Evolutionary conservation across 2,329 filamentous ascomycete species (phyloP), one percentile per base, ranked within the genome.

Genomic region (Xylaria multiplex): DNA sequence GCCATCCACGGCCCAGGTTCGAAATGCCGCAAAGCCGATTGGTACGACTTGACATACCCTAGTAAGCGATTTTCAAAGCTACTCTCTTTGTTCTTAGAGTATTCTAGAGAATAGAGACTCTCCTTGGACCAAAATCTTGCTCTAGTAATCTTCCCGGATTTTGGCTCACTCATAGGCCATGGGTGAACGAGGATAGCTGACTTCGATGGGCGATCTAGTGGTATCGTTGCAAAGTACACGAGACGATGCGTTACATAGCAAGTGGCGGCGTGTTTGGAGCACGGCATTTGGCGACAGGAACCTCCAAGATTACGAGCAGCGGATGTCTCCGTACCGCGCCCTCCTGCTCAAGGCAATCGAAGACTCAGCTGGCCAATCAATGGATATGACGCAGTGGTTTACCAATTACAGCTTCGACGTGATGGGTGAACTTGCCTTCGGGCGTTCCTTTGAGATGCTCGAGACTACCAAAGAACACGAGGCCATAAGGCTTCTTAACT

Each of bases 351-450:
- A 64, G 24, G 19, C 16, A 14, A 59, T 70, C 11, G 56, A 61
- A 11, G 32, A 54, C 9, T 58, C 60, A 2, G 57, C 16, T 5
- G 65, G 49, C 13, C 11, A 19, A 1, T 9, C 62, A 2, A 48
- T 71, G 1, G 59, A 76, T 35, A 59, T 67, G 1, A 66, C 72
- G 13, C 43, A 53, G 9, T 73, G 70, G 71, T 70, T 72, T 6
- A 70, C 66, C 14, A 64, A 68, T 22, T 75, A 70, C 35, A 65
- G 53, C 2, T 76, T 73, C 46, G 74, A 76, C 45, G 69, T 74
- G 0, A 74, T 76, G 74, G 74, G 74, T 5, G 74, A 77, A 24
- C 69, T 78, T 19, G 75, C 74, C 7, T 77, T 77, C 50, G 74
- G 71, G 13, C 57, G 67, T 5, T 68, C 71, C 35, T 77, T 78